Evolutionary conservation across 2,329 filamentous ascomycete genomes (phyloP), one percentile per base, ranked within the genome.

Genomic region (Sphaerulina vaccinii): DNA sequence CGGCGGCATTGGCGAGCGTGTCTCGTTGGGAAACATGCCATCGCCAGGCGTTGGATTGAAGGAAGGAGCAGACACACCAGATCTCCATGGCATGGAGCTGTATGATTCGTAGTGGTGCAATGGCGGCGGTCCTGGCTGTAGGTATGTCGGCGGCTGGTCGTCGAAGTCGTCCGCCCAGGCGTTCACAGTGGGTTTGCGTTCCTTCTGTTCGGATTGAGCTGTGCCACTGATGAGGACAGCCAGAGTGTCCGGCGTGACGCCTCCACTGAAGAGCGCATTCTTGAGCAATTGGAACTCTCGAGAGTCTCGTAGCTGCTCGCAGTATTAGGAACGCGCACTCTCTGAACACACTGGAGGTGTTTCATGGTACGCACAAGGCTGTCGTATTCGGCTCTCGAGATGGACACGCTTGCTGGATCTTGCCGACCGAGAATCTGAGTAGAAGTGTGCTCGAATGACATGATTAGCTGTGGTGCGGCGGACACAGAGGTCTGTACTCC

Each of bases 371-470:
- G 68, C 59, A 83, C 74, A 54, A 90, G 73, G 42, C 68, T 68
- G 43, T 84, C 77, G 69, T 89, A 82, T 63, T 90, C 83, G 43
- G 70, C 67, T 62, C 77, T 82, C 32, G 79, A 72, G 49, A 89
- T 79, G 51, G 75, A 79, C 40, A 87, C 73, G 40, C 58, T 58
- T 41, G 53, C 51, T 9, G 60, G 50, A 49, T 65, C 60, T 11
- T 52, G 47, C 7, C 52, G 54, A 9, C 51, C 57, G n/a, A 57
- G 46, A 10, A 52, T 37, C n/a, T 62, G 56, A 9, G 59, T 37
- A 18, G 55, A 52, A 32, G 60, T 63, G 41, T 65, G 63, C 63
- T 65, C 50, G 19, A 22, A 39, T 9, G 39, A 33, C 52, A 54
- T 55, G 51, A n/a, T 62, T 35, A 62, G 59, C 54, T 38, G 40